Evolutionary conservation across 768 basidiomycete species (phyloP).

Genomic region (Panellus pusillus): DNA sequence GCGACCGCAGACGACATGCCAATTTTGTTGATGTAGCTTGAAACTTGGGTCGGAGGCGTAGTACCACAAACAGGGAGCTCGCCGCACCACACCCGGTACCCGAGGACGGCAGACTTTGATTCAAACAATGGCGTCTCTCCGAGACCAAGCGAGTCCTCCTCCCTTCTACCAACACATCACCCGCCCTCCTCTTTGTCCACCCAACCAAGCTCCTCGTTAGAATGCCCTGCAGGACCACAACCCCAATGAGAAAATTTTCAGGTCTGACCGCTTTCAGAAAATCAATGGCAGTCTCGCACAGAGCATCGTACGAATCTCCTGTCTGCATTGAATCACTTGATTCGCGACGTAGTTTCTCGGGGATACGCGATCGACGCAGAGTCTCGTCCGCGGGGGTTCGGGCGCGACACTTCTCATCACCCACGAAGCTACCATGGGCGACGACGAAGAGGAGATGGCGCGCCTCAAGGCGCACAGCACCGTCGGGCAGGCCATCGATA

Average conservation of each 20-base stretch:
- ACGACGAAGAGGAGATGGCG: slow-evolving; percentile 78
- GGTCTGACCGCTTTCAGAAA: slow-evolving; percentile 30
- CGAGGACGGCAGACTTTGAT: too few species aligned
- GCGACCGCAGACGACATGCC: too few species aligned
- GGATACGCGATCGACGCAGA: slow-evolving; percentile 79
- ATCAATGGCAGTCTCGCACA: slow-evolving; percentile 34
- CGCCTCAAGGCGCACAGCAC: slow-evolving; percentile 83
- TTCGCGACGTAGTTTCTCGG: slow-evolving; percentile 69
- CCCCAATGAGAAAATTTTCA: not conserved
- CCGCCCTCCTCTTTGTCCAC: too few species aligned
- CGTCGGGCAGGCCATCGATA: slow-evolving; percentile 80
- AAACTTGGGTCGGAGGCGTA: too few species aligned
- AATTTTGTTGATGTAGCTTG: too few species aligned
- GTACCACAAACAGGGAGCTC: too few species aligned
- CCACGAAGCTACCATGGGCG: slow-evolving; percentile 92
- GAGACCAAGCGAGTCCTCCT: too few species aligned
- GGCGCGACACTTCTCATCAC: slow-evolving; percentile 84
- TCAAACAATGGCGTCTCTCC: slow-evolving; percentile 46
- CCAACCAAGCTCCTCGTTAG: too few species aligned
- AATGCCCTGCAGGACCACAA: too few species aligned
- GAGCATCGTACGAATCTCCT: not conserved
- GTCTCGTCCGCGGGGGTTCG: slow-evolving; percentile 62
- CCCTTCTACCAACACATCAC: too few species aligned
- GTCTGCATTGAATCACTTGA: not conserved
- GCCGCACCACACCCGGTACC: too few species aligned